These are phyloP conservation scores for Volvox africanus DNA, from an alignment of 139 green algal species.

Conservation along the genomic window DNA sequence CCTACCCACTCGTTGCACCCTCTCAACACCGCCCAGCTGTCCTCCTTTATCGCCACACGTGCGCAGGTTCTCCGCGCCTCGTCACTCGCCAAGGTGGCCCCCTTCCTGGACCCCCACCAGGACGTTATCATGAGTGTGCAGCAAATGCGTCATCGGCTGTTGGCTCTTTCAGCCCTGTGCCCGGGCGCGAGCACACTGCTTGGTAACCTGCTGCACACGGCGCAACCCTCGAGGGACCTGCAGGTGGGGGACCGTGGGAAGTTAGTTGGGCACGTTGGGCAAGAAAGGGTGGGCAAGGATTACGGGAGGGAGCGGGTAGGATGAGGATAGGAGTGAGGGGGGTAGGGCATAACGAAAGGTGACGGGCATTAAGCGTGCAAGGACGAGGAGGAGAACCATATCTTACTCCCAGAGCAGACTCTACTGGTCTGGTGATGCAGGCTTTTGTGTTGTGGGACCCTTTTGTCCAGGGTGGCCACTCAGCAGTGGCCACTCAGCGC, in stretches of 20 bases:
- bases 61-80: slow-evolving; percentile 68
- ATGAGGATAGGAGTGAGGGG: not conserved
- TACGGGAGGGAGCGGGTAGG: not conserved
- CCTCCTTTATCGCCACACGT: no score
- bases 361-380: not conserved
- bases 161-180: slow-evolving; percentile 79
- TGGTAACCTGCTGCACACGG: slow-evolving; percentile 75
- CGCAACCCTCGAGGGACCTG: not conserved
- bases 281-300: not conserved
- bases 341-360: not conserved
- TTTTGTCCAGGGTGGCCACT: no score
- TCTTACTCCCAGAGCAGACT: no score
- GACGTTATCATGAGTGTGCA: slow-evolving; percentile 76
- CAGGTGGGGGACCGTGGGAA: not conserved
- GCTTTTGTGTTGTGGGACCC: no score
- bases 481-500: no score
- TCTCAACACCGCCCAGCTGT: not conserved
- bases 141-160: slow-evolving; percentile 78
- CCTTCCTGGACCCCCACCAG: slow-evolving; percentile 85
- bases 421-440: no score
- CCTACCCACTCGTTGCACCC: no score
- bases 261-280: not conserved
- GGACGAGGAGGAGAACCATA: no score
- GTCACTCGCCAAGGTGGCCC: slow-evolving; percentile 69
- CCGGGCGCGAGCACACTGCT: slow-evolving; percentile 85